Conservation (phyloP, 2,329 filamentous ascomycete genomes). For the Colletotrichum sp. region DNA sequence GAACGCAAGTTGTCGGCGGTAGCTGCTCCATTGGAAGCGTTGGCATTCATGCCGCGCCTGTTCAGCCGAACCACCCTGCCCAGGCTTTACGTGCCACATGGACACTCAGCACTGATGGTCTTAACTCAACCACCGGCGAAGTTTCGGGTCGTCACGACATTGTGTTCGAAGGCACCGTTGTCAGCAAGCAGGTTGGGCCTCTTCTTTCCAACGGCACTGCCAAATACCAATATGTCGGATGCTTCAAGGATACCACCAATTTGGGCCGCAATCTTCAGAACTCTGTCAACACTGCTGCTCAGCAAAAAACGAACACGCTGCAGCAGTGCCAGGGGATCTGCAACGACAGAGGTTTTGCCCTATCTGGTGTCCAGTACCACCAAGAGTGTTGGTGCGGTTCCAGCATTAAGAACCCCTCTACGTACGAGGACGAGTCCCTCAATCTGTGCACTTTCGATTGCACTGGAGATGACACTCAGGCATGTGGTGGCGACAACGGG, state of each 20-base stretch:
- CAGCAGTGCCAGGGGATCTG: slow-evolving; percentile 37
- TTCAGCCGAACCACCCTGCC: slow-evolving; percentile 33
- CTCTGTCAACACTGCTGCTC: slow-evolving; percentile 28
- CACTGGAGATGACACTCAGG: slow-evolving; percentile 30
- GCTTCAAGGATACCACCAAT: slow-evolving; percentile 38
- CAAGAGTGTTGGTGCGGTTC: slow-evolving; percentile 36
- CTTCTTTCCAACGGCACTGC: slow-evolving; percentile 32
- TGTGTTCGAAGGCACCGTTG: slow-evolving; percentile 34
- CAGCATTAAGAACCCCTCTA: slow-evolving; percentile 25
- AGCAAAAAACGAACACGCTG: slow-evolving; percentile 32
- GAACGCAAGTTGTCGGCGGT: slow-evolving; percentile 34
- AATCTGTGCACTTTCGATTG: slow-evolving; percentile 34
- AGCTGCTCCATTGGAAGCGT: slow-evolving; percentile 34
- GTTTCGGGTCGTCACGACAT: slow-evolving; percentile 42
- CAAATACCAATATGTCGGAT: slow-evolving; percentile 40
- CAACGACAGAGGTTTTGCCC: slow-evolving; percentile 30
- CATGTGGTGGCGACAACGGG: slow-evolving; percentile 34
- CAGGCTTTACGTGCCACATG: slow-evolving; percentile 35
- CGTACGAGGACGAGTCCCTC: slow-evolving; percentile 27
- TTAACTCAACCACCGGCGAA: slow-evolving; percentile 26
- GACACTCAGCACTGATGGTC: slow-evolving; percentile 47
- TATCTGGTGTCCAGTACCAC: slow-evolving; percentile 38
- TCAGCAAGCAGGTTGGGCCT: slow-evolving; percentile 39
- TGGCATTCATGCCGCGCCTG: slow-evolving; percentile 32
- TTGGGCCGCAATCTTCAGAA: slow-evolving; percentile 35